A percentile compares a stretch with the other conserved stretches of the same genome.
These are phyloP conservation scores for Rhinocladiella similis DNA, from an alignment of 2,329 filamentous ascomycete species.

Conservation along the genomic window DNA sequence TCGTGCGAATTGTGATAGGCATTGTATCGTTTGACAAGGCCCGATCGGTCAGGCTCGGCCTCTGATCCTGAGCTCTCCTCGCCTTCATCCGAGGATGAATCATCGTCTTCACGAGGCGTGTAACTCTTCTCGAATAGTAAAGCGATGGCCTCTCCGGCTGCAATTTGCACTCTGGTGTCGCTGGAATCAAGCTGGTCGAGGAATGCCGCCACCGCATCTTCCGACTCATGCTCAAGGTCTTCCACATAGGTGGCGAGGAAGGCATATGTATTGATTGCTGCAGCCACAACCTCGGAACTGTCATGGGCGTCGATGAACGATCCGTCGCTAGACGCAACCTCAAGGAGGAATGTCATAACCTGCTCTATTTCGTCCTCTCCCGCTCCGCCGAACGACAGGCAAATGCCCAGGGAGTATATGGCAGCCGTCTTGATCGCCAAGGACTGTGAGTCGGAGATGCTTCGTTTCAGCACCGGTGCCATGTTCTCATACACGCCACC, in stretches of 20 bases:
- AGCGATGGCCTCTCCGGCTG: constrained; percentile 77
- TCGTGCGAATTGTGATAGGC: constrained; percentile 65
- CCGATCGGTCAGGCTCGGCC: constrained; percentile 33
- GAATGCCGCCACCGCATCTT: constrained; percentile 74
- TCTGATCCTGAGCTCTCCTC: constrained; percentile 43
- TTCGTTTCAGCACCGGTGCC: constrained; percentile 58
- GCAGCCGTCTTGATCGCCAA: constrained; percentile 66
- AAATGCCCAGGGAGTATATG: constrained; percentile 72
- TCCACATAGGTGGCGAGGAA: constrained; percentile 77
- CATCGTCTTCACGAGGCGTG: constrained; percentile 58
- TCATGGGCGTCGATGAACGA: constrained; percentile 70
- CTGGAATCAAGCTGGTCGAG: constrained; percentile 80
- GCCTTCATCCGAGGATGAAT: constrained; percentile 45
- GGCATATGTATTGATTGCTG: constrained; percentile 76
- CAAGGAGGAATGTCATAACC: constrained; percentile 71
- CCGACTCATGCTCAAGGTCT: constrained; percentile 69
- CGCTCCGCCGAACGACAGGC: constrained; percentile 74
- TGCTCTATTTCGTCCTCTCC: constrained; percentile 67
- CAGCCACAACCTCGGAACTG: constrained; percentile 67
- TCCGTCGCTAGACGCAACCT: constrained; percentile 79
- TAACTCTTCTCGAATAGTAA: constrained; percentile 76
- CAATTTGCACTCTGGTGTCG: constrained; percentile 71
- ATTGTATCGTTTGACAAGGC: constrained; percentile 63
- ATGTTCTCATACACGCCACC: constrained; percentile 66
- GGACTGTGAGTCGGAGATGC: constrained; percentile 67